These are phyloP conservation scores for Malassezia globosa DNA, from an alignment of 1,284 basidiomycete species.

Conservation along the genomic window DNA sequence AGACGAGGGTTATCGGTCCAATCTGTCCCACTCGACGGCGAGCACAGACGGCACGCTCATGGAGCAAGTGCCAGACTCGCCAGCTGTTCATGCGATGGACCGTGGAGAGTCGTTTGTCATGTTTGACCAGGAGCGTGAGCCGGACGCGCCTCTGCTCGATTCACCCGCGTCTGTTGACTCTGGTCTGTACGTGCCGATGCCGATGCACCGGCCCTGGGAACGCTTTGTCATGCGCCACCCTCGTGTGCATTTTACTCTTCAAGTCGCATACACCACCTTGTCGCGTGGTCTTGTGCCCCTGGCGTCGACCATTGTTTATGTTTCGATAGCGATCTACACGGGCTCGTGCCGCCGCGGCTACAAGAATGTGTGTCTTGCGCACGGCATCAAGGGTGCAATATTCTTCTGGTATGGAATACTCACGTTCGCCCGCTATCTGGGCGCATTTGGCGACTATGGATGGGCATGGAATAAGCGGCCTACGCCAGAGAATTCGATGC, in stretches of 20 bases:
- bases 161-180: neutral
- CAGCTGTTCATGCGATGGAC: neutral
- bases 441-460: constrained; percentile 71
- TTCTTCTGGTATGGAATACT: constrained; percentile 62
- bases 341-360: constrained; percentile 59
- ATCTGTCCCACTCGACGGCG: neutral
- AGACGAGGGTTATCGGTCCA: too few species aligned
- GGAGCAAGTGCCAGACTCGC: neutral
- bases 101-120: neutral
- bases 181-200: neutral
- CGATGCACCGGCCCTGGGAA: neutral
- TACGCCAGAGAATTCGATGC: constrained; percentile 11
- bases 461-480: constrained; percentile 78
- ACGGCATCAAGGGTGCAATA: constrained; percentile 67
- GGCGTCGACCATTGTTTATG: constrained; percentile 58
- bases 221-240: constrained; percentile 1
- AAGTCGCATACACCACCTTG: constrained; percentile 31
- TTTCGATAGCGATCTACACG: constrained; percentile 66
- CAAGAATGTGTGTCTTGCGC: constrained; percentile 71
- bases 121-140: constrained; percentile 8
- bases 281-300: constrained; percentile 61
- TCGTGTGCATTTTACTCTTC: constrained; percentile 5
- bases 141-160: neutral
- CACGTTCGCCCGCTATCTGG: constrained; percentile 80
- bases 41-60: constrained; percentile 11